phyloP scores from a whole-genome alignment of 1,139 yeast species.

The Meyerozyma athensensis region DNA sequence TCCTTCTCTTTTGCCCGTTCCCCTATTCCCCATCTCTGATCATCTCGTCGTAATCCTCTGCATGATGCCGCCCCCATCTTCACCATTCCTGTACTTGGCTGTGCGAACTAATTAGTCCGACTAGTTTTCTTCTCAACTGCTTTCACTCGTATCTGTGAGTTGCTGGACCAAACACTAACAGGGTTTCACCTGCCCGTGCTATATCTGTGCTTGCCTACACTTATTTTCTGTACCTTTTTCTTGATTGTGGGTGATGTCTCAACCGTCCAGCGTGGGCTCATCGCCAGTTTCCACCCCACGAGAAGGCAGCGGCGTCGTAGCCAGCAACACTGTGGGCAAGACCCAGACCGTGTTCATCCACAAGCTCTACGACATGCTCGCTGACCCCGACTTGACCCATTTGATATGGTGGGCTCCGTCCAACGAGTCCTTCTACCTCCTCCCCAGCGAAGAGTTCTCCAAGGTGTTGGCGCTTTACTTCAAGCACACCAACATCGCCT shows the following conservation, averaged over 20 bases:
- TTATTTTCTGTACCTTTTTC: no score
- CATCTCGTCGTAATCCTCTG: background rate
- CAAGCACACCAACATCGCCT: slow-evolving; percentile 74
- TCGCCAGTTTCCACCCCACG: background rate
- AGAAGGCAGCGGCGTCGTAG: slow-evolving; percentile 9
- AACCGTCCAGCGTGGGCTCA: background rate
- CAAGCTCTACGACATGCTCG: slow-evolving; percentile 60
- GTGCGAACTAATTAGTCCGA: slow-evolving; percentile 2
- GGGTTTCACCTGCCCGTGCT: no score
- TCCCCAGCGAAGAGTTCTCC: slow-evolving; percentile 57
- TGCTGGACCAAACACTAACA: no score
- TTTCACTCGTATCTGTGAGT: no score
- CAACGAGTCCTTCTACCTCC: slow-evolving; percentile 38
- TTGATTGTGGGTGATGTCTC: background rate
- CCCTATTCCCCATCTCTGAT: no score
- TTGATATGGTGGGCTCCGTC: slow-evolving; percentile 49
- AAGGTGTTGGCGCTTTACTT: slow-evolving; percentile 60
- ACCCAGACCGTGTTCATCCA: slow-evolving; percentile 60
- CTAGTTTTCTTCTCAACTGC: background rate
- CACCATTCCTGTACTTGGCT: slow-evolving; percentile 2
- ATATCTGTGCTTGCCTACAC: no score
- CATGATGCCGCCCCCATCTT: slow-evolving; percentile 1
- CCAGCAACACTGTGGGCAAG: slow-evolving; percentile 27
- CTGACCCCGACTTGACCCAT: slow-evolving; percentile 47
- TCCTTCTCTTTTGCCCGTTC: no score